These are phyloP conservation scores for Ceratocystis cubensis DNA, from an alignment of 2,329 filamentous ascomycete genomes.

Conservation along the genomic window DNA sequence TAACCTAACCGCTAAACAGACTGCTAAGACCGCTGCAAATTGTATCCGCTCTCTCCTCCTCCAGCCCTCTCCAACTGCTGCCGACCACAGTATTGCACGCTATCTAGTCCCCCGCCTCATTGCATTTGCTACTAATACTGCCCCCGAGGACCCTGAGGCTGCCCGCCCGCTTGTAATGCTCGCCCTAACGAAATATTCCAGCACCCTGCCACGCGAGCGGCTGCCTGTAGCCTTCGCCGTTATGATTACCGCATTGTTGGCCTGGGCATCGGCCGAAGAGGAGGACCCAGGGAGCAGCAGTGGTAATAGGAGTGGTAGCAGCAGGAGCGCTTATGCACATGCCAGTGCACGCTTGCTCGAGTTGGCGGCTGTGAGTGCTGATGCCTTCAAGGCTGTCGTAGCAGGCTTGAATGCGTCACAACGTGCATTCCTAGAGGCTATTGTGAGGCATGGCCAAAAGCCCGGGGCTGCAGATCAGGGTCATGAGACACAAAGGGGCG, in stretches of 20 bases:
- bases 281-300: slow-evolving; percentile 31
- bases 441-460: slow-evolving; percentile 53
- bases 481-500: slow-evolving; percentile 30
- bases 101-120: slow-evolving; percentile 65
- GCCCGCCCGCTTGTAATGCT: slow-evolving; percentile 59
- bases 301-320: no score
- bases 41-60: slow-evolving; percentile 78
- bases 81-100: slow-evolving; percentile 61
- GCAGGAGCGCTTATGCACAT: slow-evolving; percentile 45
- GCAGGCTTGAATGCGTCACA: slow-evolving; percentile 56
- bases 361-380: slow-evolving; percentile 62
- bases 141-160: slow-evolving; percentile 67
- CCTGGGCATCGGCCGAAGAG: slow-evolving; percentile 51
- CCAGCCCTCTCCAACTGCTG: slow-evolving; percentile 45
- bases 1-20: slow-evolving; percentile 33
- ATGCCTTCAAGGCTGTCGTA: slow-evolving; percentile 62
- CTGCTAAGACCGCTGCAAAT: slow-evolving; percentile 77
- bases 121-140: slow-evolving; percentile 56
- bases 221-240: slow-evolving; percentile 56
- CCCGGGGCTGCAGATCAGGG: slow-evolving; percentile 32
- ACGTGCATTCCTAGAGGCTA: slow-evolving; percentile 65
- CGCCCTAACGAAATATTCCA: slow-evolving; percentile 61
- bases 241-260: slow-evolving; percentile 63
- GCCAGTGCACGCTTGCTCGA: slow-evolving; percentile 68
- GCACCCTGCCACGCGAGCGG: slow-evolving; percentile 34